Conservation (phyloP, 2,329 filamentous ascomycete genomes). For the Penicillium capsulatum region DNA sequence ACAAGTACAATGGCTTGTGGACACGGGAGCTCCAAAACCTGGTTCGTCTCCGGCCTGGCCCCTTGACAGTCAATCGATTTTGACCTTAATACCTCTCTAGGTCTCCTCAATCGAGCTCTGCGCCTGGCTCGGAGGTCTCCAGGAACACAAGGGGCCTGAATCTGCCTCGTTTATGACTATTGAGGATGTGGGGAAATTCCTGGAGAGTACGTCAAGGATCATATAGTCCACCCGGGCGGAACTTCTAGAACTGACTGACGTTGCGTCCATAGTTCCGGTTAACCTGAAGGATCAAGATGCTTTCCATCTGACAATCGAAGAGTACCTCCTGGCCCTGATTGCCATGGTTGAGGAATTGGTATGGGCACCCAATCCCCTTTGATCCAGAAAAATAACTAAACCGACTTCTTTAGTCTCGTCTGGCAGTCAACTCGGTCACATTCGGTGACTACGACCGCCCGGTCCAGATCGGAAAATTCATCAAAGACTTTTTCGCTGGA, state of each 20-base stretch:
- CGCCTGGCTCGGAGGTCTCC: slow-evolving; percentile 76
- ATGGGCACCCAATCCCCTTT: slow-evolving; percentile 19
- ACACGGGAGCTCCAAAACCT: slow-evolving; percentile 76
- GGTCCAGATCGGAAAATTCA: slow-evolving; percentile 80
- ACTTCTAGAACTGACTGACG: background rate
- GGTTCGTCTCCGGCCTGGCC: slow-evolving; percentile 44
- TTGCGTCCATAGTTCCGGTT: slow-evolving; percentile 63
- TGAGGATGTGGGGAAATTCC: slow-evolving; percentile 75
- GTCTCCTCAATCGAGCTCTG: slow-evolving; percentile 57
- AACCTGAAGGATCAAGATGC: slow-evolving; percentile 85
- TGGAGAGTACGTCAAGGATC: slow-evolving; percentile 59
- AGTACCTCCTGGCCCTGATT: slow-evolving; percentile 87
- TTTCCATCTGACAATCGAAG: slow-evolving; percentile 95
- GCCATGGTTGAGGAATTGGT: slow-evolving; percentile 83
- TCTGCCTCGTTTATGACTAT: slow-evolving; percentile 72
- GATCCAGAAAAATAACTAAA: too few relatives aligned
- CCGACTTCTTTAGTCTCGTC: slow-evolving; percentile 54
- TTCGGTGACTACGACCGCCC: slow-evolving; percentile 83
- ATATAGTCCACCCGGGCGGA: too few relatives aligned
- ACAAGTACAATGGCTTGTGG: slow-evolving; percentile 95
- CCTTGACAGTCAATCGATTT: slow-evolving; percentile 3
- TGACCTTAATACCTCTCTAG: slow-evolving; percentile 31
- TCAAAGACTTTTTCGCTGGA: slow-evolving; percentile 91
- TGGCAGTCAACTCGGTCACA: slow-evolving; percentile 92
- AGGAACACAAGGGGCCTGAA: slow-evolving; percentile 51